phyloP scores from a whole-genome alignment of 2,329 filamentous ascomycete genomes.

The Parafenestella ontariensis region DNA sequence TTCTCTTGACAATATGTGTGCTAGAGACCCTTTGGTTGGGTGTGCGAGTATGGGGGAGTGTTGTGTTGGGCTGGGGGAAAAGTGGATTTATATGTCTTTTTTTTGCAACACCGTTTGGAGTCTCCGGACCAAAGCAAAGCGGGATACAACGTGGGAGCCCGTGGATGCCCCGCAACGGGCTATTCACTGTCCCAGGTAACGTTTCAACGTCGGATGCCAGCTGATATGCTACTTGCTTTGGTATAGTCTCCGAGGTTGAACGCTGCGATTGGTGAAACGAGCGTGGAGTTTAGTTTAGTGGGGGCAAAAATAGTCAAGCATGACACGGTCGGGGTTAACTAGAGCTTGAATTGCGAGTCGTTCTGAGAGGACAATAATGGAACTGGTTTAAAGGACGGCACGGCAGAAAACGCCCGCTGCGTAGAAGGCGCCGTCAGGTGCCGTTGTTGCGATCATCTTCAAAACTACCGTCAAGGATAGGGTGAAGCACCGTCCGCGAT shows the following conservation, averaged over 20 bases:
- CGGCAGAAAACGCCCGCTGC: background rate
- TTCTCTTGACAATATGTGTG: background rate
- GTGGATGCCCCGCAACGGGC: constrained; percentile 22
- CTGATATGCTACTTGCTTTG: constrained; percentile 23
- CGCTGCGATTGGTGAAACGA: constrained; percentile 18
- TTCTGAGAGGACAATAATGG: constrained; percentile 4
- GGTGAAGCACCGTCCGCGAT: background rate
- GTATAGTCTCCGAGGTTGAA: constrained; percentile 25
- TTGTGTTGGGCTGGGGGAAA: constrained; percentile 8
- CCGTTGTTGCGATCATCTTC: background rate
- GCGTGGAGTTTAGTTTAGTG: constrained; percentile 10
- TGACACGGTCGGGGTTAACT: constrained; percentile 22
- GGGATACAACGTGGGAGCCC: constrained; percentile 17
- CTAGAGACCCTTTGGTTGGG: too few species aligned
- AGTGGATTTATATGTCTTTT: constrained; percentile 21
- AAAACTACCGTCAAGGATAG: too few species aligned
- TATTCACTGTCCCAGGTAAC: constrained; percentile 18
- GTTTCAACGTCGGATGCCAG: constrained; percentile 9
- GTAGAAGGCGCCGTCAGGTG: background rate
- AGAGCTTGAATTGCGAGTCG: constrained; percentile 28
- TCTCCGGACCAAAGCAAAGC: too few species aligned
- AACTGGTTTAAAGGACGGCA: background rate
- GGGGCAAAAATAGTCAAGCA: constrained; percentile 19
- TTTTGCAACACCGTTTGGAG: too few species aligned
- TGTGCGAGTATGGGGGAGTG: background rate